A percentile compares a stretch with the other conserved stretches of the same genome.
phyloP scores from a whole-genome alignment of 2,329 filamentous ascomycete species.

The Apiospora rasikravindrae region DNA sequence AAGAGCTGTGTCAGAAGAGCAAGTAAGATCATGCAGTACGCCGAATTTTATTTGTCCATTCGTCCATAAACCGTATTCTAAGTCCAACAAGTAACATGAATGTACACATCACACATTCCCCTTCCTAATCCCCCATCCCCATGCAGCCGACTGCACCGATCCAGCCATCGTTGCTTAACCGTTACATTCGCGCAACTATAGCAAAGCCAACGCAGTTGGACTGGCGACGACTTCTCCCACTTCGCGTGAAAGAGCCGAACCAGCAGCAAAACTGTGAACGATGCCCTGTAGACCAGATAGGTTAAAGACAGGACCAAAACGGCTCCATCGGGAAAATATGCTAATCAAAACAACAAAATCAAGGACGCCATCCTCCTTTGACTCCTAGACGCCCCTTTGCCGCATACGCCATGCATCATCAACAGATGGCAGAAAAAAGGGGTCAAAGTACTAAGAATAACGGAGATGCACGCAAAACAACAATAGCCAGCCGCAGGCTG shows the following conservation, averaged over 20 bases:
- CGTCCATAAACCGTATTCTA: constrained; percentile 27
- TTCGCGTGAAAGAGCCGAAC: constrained; percentile 6
- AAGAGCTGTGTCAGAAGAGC: not conserved
- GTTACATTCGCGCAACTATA: not conserved
- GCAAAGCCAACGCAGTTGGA: constrained; percentile 10
- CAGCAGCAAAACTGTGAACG: constrained; percentile 10
- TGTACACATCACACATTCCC: constrained; percentile 31
- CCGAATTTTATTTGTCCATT: constrained; percentile 30
- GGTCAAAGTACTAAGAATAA: constrained; percentile 26
- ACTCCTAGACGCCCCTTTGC: constrained; percentile 28
- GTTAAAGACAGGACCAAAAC: constrained; percentile 21
- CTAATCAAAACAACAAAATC: constrained; percentile 24
- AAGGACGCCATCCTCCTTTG: constrained; percentile 29
- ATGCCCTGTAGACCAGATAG: constrained; percentile 12
- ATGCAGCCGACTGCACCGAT: constrained; percentile 11
- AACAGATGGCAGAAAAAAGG: constrained; percentile 23
- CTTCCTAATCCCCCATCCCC: constrained; percentile 12
- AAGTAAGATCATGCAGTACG: constrained; percentile 28
- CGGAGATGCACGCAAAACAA: constrained; percentile 30
- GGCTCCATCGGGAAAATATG: constrained; percentile 22
- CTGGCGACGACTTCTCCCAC: constrained; percentile 7
- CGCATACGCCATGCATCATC: constrained; percentile 27
- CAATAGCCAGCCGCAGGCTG: constrained; percentile 29
- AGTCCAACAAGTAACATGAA: constrained; percentile 32
- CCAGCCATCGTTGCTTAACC: not conserved